Conservation (phyloP, 345 rosid species). For the Eucalyptus shirleyi region DNA sequence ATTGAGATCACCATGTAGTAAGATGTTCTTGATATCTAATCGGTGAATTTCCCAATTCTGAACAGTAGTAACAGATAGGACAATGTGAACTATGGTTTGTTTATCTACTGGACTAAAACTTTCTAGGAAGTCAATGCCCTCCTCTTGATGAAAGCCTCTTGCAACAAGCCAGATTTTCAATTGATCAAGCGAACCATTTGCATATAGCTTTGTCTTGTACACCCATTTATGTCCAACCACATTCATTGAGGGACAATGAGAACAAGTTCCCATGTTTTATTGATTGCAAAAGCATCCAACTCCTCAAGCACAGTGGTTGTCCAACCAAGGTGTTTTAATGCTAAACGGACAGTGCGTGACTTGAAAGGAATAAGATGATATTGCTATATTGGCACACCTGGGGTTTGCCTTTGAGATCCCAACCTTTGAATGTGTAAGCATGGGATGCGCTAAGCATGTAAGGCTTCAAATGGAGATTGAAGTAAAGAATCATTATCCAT, state of each 20-base stretch:
- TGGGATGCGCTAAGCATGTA: rapidly evolving
- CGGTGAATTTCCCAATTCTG: not conserved
- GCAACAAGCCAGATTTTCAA: too few relatives aligned
- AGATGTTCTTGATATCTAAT: too few relatives aligned
- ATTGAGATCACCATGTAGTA: not conserved
- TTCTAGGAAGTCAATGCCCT: not conserved
- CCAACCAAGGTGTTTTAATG: not conserved
- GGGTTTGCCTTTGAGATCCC: not conserved
- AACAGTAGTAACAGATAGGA: not conserved
- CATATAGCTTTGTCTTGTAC: not conserved
- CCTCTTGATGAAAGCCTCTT: not conserved
- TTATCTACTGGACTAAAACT: too few relatives aligned
- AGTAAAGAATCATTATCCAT: not conserved
- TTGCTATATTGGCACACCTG: not conserved
- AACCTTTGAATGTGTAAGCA: not conserved
- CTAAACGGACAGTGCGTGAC: not conserved
- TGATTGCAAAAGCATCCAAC: not conserved
- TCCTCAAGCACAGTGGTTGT: not conserved
- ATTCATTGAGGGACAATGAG: rapidly evolving
- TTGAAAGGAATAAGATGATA: not conserved
- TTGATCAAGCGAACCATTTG: too few relatives aligned
- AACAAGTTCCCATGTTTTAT: not conserved
- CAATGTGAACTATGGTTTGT: not conserved
- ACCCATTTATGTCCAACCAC: not conserved
- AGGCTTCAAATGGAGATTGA: not conserved